Conservation (phyloP, 2,329 filamentous ascomycete genomes). For the Trichoderma sp. region DNA sequence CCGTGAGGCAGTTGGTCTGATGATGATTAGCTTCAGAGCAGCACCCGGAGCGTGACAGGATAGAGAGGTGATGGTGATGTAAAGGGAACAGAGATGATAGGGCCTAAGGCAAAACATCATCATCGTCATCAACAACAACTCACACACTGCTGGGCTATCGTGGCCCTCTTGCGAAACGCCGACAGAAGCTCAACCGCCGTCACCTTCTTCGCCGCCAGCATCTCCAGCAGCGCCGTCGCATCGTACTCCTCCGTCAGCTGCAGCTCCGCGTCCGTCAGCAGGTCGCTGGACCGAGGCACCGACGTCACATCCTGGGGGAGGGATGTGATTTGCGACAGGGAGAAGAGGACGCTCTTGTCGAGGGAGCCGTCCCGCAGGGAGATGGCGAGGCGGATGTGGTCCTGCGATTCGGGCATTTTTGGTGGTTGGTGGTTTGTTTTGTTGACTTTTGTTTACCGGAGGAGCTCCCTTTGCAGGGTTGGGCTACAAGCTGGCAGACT, state of each 20-base stretch:
- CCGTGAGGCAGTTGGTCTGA: slow-evolving; percentile 25
- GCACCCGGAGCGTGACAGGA: not conserved
- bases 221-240: slow-evolving; percentile 23
- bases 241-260: slow-evolving; percentile 22
- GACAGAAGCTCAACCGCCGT: slow-evolving; percentile 11
- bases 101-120: no score
- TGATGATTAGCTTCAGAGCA: not conserved
- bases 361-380: slow-evolving; percentile 16
- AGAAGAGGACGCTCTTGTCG: slow-evolving; percentile 25
- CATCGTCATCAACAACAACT: no score
- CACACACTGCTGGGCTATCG: slow-evolving; percentile 26
- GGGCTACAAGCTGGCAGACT: no score
- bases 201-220: slow-evolving; percentile 22
- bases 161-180: slow-evolving; percentile 25
- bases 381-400: slow-evolving; percentile 17
- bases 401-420: slow-evolving; percentile 15
- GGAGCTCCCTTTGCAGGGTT: no score
- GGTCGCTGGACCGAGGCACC: slow-evolving; percentile 12
- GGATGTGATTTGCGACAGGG: not conserved
- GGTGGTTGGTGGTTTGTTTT: not conserved
- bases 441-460: no score
- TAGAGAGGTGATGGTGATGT: no score
- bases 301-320: slow-evolving; percentile 22
- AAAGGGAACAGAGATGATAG: not conserved
- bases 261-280: slow-evolving; percentile 20